A percentile compares a stretch with the other conserved stretches of the same genome.
phyloP scores from a whole-genome alignment of 306 rosid genomes.

The Lotus japonicus region DNA sequence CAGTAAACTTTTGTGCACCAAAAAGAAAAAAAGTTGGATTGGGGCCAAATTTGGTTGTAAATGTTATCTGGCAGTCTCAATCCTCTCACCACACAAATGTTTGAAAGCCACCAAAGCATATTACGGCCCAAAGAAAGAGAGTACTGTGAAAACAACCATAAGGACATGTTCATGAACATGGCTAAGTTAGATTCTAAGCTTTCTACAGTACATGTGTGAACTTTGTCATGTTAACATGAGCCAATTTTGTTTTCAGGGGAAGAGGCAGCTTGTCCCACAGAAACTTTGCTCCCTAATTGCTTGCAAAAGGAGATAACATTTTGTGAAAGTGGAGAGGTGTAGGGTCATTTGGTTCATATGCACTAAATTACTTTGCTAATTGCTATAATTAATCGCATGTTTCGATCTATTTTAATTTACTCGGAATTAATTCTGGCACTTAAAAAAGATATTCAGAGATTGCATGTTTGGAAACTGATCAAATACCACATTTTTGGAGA shows the following conservation, averaged over 20 bases:
- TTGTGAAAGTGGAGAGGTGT: slow-evolving; percentile 7
- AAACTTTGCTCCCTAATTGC: slow-evolving; percentile 8
- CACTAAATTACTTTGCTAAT: slow-evolving; percentile 24
- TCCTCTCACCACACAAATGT: slow-evolving; percentile 18
- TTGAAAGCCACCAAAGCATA: slow-evolving; percentile 22
- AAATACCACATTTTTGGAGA: no score
- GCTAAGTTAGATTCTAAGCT: neutral
- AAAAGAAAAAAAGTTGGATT: slow-evolving; percentile 14
- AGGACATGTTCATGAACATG: slow-evolving; percentile 15
- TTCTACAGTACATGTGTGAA: slow-evolving; percentile 19
- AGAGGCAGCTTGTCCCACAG: slow-evolving; percentile 44
- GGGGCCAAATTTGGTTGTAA: slow-evolving; percentile 32
- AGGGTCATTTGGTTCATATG: slow-evolving; percentile 13
- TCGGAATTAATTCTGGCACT: no score
- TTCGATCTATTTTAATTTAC: no score
- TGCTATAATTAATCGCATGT: no score
- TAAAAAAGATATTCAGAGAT: no score
- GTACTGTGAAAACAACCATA: slow-evolving; percentile 8
- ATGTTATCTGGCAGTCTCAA: slow-evolving; percentile 28
- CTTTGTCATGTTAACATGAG: slow-evolving; percentile 9
- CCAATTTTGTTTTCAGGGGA: slow-evolving; percentile 23
- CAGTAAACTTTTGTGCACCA: slow-evolving; percentile 16
- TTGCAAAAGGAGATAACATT: slow-evolving; percentile 10
- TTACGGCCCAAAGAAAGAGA: neutral
- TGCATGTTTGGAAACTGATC: no score